Evolutionary conservation across 2,329 filamentous ascomycete genomes (phyloP).

Genomic region (Apiospora aurea): DNA sequence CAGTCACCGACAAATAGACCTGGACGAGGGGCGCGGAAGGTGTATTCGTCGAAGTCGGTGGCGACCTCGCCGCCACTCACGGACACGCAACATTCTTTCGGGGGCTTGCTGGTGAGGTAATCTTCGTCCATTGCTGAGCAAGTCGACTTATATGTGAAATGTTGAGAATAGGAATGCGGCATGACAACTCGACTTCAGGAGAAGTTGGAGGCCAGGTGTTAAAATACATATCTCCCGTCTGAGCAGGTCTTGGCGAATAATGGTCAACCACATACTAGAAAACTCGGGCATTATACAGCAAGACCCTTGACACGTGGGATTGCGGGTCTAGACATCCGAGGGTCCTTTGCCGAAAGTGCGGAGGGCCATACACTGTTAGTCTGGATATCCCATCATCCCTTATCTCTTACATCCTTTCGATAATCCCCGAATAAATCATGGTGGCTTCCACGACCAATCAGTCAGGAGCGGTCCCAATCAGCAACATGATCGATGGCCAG

Average conservation of each 20-base stretch:
- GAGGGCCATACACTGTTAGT: neutral
- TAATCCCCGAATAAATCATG: neutral
- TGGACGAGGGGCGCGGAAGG: neutral
- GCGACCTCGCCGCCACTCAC: constrained; percentile 2
- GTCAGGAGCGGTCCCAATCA: neutral
- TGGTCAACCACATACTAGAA: neutral
- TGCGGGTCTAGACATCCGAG: neutral
- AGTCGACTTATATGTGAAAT: neutral
- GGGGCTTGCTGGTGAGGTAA: neutral
- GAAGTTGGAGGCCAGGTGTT: neutral
- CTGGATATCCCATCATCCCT: neutral
- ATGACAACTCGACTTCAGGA: neutral
- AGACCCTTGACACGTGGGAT: neutral
- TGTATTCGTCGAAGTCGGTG: constrained; percentile 4
- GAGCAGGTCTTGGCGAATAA: neutral
- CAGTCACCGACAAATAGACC: neutral
- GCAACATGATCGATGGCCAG: neutral
- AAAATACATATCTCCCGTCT: neutral
- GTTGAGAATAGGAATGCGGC: neutral
- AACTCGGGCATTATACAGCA: constrained; percentile 2
- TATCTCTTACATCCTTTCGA: neutral
- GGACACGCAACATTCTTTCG: neutral
- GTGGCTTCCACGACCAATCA: neutral
- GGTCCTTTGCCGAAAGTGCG: neutral
- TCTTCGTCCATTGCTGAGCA: neutral